Percentiles rank a stretch among this genome's conserved stretches.
Conservation (phyloP, 2,329 filamentous ascomycete species). For the Ascochyta viciae-villosae region DNA sequence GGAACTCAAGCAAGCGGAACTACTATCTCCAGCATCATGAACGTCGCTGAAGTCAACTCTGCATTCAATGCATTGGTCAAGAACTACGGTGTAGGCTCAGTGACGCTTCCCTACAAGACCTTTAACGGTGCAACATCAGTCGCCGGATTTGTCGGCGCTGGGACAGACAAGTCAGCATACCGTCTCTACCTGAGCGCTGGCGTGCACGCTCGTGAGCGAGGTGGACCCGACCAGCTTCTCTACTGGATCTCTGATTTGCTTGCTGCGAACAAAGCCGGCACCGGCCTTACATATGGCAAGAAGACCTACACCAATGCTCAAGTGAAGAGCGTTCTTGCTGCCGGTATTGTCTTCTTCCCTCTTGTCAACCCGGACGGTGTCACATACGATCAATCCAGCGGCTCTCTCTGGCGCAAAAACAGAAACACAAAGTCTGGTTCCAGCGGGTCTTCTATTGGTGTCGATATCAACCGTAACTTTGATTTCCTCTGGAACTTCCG, state of each 20-base stretch:
- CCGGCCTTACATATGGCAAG: conserved; percentile 60
- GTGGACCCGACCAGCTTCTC: conserved; percentile 62
- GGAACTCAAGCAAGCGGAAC: conserved; percentile 48
- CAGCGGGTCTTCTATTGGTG: conserved; percentile 35
- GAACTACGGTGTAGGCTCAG: conserved; percentile 51
- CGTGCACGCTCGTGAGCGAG: conserved; percentile 66
- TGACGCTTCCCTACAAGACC: conserved; percentile 55
- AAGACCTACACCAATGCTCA: conserved; percentile 61
- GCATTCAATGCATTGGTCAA: conserved; percentile 54
- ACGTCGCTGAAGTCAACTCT: conserved; percentile 54
- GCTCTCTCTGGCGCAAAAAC: conserved; percentile 49
- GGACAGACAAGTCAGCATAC: conserved; percentile 53
- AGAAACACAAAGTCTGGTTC: conserved; percentile 51
- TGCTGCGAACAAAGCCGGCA: conserved; percentile 58
- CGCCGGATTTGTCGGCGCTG: conserved; percentile 56
- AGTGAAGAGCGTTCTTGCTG: conserved; percentile 59
- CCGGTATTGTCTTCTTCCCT: conserved; percentile 61
- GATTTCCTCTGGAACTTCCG: conserved; percentile 65
- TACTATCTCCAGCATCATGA: conserved; percentile 55
- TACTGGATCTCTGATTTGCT: conserved; percentile 67
- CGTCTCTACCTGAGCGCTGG: conserved; percentile 60
- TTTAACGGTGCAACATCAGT: conserved; percentile 52
- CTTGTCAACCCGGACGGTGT: conserved; percentile 48
- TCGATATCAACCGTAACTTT: conserved; percentile 52
- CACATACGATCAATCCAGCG: conserved; percentile 42